Evolutionary conservation across 169 alveolate genomes (phyloP).

Genomic region (Cryptosporidium andersoni): DNA sequence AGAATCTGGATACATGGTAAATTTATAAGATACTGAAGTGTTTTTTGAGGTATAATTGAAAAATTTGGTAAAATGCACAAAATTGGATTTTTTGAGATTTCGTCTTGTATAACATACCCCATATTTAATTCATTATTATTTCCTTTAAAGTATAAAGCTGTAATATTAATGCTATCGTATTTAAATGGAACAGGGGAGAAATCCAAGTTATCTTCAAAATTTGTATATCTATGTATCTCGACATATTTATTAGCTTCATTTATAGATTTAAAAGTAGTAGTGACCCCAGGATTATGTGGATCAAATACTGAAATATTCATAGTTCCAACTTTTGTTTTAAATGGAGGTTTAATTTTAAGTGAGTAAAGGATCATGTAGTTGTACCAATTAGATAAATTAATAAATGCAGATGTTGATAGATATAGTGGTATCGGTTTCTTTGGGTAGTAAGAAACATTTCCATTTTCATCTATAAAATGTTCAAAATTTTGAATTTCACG

Average conservation of each 20-base stretch:
- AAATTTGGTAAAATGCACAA: slow-evolving; percentile 40
- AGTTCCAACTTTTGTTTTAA: slow-evolving; percentile 58
- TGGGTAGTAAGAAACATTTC: slow-evolving; percentile 35
- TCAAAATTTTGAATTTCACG: slow-evolving; percentile 54
- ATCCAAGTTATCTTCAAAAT: neutral
- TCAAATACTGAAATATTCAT: slow-evolving; percentile 26
- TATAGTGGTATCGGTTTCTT: slow-evolving; percentile 28
- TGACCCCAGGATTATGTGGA: slow-evolving; percentile 20
- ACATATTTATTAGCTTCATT: slow-evolving; percentile 2
- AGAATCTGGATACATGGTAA: neutral
- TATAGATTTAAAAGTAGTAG: neutral
- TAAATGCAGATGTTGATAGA: slow-evolving; percentile 24
- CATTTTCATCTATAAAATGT: slow-evolving; percentile 1
- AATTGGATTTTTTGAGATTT: neutral
- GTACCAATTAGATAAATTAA: slow-evolving; percentile 30
- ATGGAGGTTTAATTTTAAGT: slow-evolving; percentile 6
- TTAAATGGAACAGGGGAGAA: slow-evolving; percentile 21
- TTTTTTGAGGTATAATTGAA: slow-evolving; percentile 31
- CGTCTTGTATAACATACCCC: slow-evolving; percentile 32
- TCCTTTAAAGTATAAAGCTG: slow-evolving; percentile 20
- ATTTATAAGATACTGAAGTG: slow-evolving; percentile 15
- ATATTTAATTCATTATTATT: slow-evolving; percentile 3
- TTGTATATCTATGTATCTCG: neutral
- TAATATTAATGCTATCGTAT: slow-evolving; percentile 10
- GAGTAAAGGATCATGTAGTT: slow-evolving; percentile 31